Conservation (phyloP, 1,284 basidiomycete genomes). For the Jaminaea rosea region DNA sequence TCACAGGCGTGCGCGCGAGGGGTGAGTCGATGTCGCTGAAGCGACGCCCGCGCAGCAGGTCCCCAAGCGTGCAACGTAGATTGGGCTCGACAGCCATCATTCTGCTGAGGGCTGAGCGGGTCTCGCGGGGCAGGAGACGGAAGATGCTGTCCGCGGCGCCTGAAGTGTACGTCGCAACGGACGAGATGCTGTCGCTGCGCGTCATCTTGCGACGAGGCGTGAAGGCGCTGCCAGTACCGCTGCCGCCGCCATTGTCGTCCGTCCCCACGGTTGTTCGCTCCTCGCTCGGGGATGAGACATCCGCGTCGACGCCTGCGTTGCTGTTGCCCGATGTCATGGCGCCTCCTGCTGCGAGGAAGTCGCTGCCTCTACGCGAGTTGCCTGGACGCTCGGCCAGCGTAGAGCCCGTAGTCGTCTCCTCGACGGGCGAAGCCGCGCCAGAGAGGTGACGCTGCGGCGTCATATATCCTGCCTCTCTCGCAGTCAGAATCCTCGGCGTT, state of each 20-base stretch:
- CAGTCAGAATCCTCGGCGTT: slow-evolving; percentile 22
- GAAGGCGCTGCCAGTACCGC: too few relatives aligned
- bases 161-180: slow-evolving; percentile 63
- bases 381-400: too few relatives aligned
- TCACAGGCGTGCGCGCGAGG: slow-evolving; percentile 30
- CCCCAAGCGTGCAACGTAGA: slow-evolving; percentile 84
- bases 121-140: slow-evolving; percentile 86
- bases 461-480: slow-evolving; percentile 37
- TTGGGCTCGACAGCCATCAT: slow-evolving; percentile 89
- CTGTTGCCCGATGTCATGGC: background rate
- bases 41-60: slow-evolving; percentile 68
- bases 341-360: background rate
- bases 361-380: slow-evolving; percentile 1
- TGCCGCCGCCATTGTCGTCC: too few relatives aligned
- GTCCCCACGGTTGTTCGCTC: background rate
- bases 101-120: slow-evolving; percentile 63
- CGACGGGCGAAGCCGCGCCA: slow-evolving; percentile 23
- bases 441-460: slow-evolving; percentile 27
- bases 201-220: background rate
- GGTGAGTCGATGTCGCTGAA: slow-evolving; percentile 37
- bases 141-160: slow-evolving; percentile 95
- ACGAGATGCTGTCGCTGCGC: slow-evolving; percentile 48
- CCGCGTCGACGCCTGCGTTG: background rate
- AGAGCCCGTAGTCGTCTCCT: too few relatives aligned
- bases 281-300: background rate